Percentiles rank a stretch among this genome's conserved stretches.
Conservation (phyloP, 2,329 filamentous ascomycete genomes). For the Trichoderma asperellum region DNA sequence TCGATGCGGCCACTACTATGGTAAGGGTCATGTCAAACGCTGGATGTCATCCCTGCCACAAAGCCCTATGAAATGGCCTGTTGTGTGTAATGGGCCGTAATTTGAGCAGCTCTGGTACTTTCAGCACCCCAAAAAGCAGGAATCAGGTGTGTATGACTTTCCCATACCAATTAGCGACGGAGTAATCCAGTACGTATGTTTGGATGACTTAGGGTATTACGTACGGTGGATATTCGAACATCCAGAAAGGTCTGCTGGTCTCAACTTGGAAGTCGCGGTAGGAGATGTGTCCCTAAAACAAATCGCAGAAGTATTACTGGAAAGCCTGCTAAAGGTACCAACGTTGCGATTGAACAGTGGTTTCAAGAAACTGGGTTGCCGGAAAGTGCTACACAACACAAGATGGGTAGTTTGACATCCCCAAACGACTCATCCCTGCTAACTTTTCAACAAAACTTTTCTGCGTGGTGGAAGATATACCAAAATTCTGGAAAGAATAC, state of each 20-base stretch:
- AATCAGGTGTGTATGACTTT: neutral
- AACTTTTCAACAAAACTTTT: neutral
- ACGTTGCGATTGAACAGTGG: neutral
- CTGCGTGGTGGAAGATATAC: neutral
- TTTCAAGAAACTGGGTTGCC: neutral
- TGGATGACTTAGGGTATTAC: neutral
- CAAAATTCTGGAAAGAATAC: neutral
- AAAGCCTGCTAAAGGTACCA: neutral
- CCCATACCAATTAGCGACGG: neutral
- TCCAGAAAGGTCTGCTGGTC: neutral
- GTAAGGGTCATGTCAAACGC: neutral
- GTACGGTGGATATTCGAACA: neutral
- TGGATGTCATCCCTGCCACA: neutral
- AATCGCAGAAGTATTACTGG: neutral
- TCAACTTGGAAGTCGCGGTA: neutral
- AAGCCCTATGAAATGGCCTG: neutral
- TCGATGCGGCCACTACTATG: neutral
- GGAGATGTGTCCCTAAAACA: neutral
- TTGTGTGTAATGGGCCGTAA: neutral
- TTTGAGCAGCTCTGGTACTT: neutral
- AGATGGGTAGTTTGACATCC: neutral
- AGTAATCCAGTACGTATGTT: neutral
- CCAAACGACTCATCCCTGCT: neutral
- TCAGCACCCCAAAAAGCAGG: neutral
- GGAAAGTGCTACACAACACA: neutral